phyloP scores from a whole-genome alignment of 208 protist genomes.

The Crithidia brevicula region DNA sequence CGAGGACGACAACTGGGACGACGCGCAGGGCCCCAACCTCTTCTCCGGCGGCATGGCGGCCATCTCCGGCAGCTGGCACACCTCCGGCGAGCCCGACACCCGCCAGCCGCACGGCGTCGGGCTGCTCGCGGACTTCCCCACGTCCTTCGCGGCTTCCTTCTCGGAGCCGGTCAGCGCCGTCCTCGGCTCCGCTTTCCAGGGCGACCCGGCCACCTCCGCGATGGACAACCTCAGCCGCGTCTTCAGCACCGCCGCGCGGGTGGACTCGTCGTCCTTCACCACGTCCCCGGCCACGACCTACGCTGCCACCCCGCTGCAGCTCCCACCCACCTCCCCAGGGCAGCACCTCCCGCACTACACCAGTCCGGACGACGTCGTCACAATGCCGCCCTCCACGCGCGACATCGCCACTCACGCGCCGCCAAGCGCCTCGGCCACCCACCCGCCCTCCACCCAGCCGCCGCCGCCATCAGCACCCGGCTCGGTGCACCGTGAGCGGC shows the following conservation, averaged over 20 bases:
- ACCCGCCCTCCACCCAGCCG: neutral
- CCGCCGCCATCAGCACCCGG: conserved; percentile 14
- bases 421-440: conserved; percentile 2
- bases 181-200: conserved; percentile 21
- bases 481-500: conserved; percentile 9
- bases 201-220: conserved; percentile 15
- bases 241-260: conserved; percentile 34
- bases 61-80: conserved; percentile 35
- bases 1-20: conserved; percentile 37
- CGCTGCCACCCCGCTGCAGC: conserved; percentile 26
- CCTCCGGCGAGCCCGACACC: conserved; percentile 22
- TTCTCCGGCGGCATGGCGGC: conserved; percentile 10
- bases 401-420: neutral
- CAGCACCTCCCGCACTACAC: conserved; percentile 14
- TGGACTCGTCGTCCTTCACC: conserved; percentile 26
- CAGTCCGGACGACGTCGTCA: conserved; percentile 11
- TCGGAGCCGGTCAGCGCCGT: conserved; percentile 17
- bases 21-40: conserved; percentile 17
- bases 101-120: conserved; percentile 1
- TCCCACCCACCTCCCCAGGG: conserved; percentile 18
- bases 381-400: conserved; percentile 18
- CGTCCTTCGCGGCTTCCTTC: conserved; percentile 33
- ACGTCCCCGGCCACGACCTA: conserved; percentile 23
- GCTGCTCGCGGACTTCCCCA: conserved; percentile 30
- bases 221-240: conserved; percentile 34